Conservation (phyloP, 2,329 filamentous ascomycete species). For the Coniochaeta sp. region DNA sequence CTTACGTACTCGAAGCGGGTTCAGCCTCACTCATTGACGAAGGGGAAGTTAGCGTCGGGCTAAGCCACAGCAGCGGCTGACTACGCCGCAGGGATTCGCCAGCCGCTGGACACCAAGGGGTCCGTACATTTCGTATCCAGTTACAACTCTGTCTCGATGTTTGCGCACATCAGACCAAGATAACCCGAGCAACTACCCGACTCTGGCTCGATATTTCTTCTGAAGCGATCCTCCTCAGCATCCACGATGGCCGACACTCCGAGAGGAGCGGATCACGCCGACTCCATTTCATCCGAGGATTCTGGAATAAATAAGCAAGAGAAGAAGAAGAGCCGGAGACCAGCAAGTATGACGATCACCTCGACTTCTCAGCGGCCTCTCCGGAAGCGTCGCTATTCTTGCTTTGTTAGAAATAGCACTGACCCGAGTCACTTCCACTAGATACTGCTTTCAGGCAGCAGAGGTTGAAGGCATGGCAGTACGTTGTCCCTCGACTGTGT, state of each 20-base stretch:
- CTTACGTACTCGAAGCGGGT: no score
- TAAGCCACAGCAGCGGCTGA: neutral
- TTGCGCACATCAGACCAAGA: neutral
- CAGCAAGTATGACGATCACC: constrained; percentile 59
- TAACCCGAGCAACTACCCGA: neutral
- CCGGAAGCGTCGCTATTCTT: neutral
- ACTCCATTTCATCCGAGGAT: constrained; percentile 50
- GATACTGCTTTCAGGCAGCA: constrained; percentile 97
- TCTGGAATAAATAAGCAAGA: constrained; percentile 46
- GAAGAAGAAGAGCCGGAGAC: constrained; percentile 86
- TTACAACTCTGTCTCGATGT: neutral
- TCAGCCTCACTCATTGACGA: neutral
- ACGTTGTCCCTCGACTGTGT: constrained; percentile 32
- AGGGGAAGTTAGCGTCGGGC: neutral
- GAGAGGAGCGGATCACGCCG: constrained; percentile 35
- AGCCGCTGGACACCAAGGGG: neutral
- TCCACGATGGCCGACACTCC: constrained; percentile 40
- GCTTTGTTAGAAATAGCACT: neutral
- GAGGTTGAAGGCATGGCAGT: constrained; percentile 98
- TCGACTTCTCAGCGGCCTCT: constrained; percentile 8
- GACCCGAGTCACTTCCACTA: constrained; percentile 25
- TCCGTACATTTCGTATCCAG: neutral
- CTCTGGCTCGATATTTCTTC: neutral
- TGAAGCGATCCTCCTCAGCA: neutral
- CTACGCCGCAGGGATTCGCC: neutral